These are phyloP conservation scores for Blastobotrys raffinosifermentans DNA, from an alignment of 1,139 yeast genomes.

Conservation along the genomic window DNA sequence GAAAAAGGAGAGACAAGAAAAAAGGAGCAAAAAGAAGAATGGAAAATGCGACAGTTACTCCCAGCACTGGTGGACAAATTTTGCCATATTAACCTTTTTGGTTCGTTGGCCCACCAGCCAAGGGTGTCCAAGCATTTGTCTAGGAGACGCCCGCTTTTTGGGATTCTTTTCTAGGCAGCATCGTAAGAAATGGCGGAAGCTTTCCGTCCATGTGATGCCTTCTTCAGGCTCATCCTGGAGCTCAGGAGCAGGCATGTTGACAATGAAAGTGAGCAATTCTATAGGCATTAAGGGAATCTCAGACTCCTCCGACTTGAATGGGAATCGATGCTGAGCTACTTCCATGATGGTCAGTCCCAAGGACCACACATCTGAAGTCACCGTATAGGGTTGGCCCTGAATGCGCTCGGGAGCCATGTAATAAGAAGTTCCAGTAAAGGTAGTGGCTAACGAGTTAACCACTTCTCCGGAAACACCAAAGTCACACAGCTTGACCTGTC, in stretches of 20 bases:
- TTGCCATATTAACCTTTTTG: constrained; percentile 76
- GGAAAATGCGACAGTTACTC: constrained; percentile 83
- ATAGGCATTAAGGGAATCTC: constrained; percentile 65
- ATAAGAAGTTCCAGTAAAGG: constrained; percentile 94
- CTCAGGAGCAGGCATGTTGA: constrained; percentile 70
- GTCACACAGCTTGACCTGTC: constrained; percentile 89
- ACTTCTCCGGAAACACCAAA: constrained; percentile 99
- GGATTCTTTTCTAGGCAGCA: constrained; percentile 80
- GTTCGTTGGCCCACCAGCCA: constrained; percentile 77
- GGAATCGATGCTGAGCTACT: constrained; percentile 86
- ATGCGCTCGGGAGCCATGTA: constrained; percentile 99
- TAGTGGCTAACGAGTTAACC: constrained; percentile 87
- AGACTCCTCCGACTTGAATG: constrained; percentile 43
- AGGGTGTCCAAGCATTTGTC: constrained; percentile 88
- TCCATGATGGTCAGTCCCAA: constrained; percentile 85
- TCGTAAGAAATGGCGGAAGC: constrained; percentile 76
- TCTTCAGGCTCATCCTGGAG: constrained; percentile 71
- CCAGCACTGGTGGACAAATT: constrained; percentile 81
- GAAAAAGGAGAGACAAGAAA: constrained; percentile 46
- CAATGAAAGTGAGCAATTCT: constrained; percentile 73
- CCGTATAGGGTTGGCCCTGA: constrained; percentile 90
- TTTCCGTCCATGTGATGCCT: constrained; percentile 72
- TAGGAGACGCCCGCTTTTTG: constrained; percentile 77
- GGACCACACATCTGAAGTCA: constrained; percentile 95
- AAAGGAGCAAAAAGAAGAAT: constrained; percentile 64